phyloP scores from a whole-genome alignment of 805 yeast genomes.

The Starmerella vitae region DNA sequence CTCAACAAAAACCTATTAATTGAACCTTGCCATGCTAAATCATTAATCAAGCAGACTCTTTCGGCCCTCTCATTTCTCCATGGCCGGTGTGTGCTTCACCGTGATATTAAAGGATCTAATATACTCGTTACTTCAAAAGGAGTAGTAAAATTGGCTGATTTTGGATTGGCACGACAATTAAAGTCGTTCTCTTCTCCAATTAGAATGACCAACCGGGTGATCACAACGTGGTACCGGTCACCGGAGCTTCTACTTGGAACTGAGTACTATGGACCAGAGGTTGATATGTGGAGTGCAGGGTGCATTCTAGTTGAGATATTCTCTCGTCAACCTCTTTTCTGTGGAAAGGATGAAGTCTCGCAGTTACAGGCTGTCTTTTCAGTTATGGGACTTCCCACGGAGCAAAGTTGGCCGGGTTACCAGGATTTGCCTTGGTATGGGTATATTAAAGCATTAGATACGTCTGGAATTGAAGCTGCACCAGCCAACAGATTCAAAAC shows the following conservation, averaged over 20 bases:
- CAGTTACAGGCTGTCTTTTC: slow-evolving; percentile 67
- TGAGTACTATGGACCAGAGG: slow-evolving; percentile 77
- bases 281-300: slow-evolving; percentile 96
- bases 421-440: slow-evolving; percentile 85
- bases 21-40: slow-evolving; percentile 57
- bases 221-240: slow-evolving; percentile 94
- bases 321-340: slow-evolving; percentile 61
- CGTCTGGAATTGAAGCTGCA: slow-evolving; percentile 18
- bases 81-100: slow-evolving; percentile 44
- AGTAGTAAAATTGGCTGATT: slow-evolving; percentile 78
- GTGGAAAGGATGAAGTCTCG: slow-evolving; percentile 77
- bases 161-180: slow-evolving; percentile 62
- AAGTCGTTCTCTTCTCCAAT: slow-evolving; percentile 31
- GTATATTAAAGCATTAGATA: slow-evolving; percentile 46
- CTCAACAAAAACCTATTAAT: slow-evolving; percentile 58
- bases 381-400: slow-evolving; percentile 75
- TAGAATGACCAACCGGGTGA: slow-evolving; percentile 88
- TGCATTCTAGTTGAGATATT: slow-evolving; percentile 77
- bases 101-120: slow-evolving; percentile 93
- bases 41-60: slow-evolving; percentile 61
- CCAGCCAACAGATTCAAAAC: slow-evolving; percentile 29
- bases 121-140: slow-evolving; percentile 66
- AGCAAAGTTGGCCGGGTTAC: slow-evolving; percentile 63
- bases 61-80: slow-evolving; percentile 76
- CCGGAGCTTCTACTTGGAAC: slow-evolving; percentile 87